Conservation (phyloP, 2,329 filamentous ascomycete genomes). For the Stagonosporopsis chrysanthemi region DNA sequence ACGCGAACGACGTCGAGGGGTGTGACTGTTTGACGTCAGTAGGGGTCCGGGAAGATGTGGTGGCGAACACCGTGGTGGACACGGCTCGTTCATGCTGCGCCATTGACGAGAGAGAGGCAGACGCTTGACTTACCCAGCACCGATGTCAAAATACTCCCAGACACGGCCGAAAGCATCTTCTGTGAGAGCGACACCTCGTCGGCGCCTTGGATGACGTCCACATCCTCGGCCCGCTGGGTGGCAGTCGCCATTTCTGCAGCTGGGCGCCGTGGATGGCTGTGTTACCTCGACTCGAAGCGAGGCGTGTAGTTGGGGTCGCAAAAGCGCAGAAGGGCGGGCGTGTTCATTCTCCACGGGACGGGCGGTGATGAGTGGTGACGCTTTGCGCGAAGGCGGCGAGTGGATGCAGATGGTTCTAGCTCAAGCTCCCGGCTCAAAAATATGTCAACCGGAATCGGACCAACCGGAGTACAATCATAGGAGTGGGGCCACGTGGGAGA, state of each 20-base stretch:
- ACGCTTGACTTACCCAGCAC: slow-evolving; percentile 72
- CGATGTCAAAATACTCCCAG: slow-evolving; percentile 88
- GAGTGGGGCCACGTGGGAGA: slow-evolving; percentile 6
- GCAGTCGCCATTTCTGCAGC: slow-evolving; percentile 38
- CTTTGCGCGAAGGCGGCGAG: slow-evolving; percentile 22
- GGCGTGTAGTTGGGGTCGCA: slow-evolving; percentile 32
- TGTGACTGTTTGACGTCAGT: slow-evolving; percentile 68
- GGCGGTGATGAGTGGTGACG: slow-evolving; percentile 27
- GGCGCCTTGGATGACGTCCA: slow-evolving; percentile 51
- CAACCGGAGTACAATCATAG: slow-evolving; percentile 4
- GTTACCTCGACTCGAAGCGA: slow-evolving; percentile 45
- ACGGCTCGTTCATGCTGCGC: not conserved
- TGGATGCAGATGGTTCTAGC: slow-evolving; percentile 11
- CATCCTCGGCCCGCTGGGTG: slow-evolving; percentile 50
- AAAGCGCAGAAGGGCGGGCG: slow-evolving; percentile 31
- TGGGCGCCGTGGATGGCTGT: slow-evolving; percentile 9
- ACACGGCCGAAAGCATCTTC: slow-evolving; percentile 94
- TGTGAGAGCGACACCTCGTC: slow-evolving; percentile 80
- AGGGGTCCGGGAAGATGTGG: not conserved
- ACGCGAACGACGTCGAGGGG: slow-evolving; percentile 97
- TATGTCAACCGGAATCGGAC: slow-evolving; percentile 30
- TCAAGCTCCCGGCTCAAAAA: slow-evolving; percentile 16
- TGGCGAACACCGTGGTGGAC: slow-evolving; percentile 12
- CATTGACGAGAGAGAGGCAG: not conserved
- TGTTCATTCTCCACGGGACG: slow-evolving; percentile 42